Percentiles rank a stretch among this genome's conserved stretches.
Evolutionary conservation across 2,329 filamentous ascomycete species (phyloP).

Genomic region (Septoria petroselini): DNA sequence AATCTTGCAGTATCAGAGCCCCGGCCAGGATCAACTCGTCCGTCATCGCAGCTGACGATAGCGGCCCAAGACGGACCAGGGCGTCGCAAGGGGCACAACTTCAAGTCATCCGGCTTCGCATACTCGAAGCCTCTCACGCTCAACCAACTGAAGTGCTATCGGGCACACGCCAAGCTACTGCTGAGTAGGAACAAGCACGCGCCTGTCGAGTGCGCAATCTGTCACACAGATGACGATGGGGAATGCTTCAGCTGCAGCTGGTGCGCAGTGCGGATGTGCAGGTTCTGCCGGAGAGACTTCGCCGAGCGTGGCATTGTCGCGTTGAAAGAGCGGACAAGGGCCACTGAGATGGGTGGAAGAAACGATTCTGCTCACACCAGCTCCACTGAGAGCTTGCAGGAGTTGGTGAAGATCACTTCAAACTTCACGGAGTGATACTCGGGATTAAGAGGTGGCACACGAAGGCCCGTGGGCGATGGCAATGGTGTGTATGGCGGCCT

Average conservation of each 20-base stretch:
- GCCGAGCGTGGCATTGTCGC: conserved; percentile 26
- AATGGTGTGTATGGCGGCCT: background rate
- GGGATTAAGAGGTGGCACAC: background rate
- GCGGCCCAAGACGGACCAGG: conserved; percentile 23
- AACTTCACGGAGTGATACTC: background rate
- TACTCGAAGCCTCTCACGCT: conserved; percentile 33
- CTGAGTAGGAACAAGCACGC: conserved; percentile 34
- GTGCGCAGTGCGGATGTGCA: conserved; percentile 36
- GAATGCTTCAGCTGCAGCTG: conserved; percentile 36
- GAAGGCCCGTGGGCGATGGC: too few relatives aligned
- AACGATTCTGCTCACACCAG: conserved; percentile 12
- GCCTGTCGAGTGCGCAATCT: conserved; percentile 38
- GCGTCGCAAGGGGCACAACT: conserved; percentile 31
- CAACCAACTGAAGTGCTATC: conserved; percentile 34
- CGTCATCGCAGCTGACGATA: conserved; percentile 18
- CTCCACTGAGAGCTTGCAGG: conserved; percentile 16
- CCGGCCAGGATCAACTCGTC: conserved; percentile 21
- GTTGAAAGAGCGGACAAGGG: conserved; percentile 26
- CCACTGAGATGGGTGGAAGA: conserved; percentile 16
- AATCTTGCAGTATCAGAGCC: conserved; percentile 7
- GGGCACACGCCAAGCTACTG: conserved; percentile 30
- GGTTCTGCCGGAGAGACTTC: conserved; percentile 30
- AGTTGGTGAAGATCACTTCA: conserved; percentile 7
- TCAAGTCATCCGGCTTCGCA: conserved; percentile 37
- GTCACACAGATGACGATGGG: conserved; percentile 34